Evolutionary conservation across 345 rosid genomes (phyloP).

Genomic region (Eucalyptus virginea): DNA sequence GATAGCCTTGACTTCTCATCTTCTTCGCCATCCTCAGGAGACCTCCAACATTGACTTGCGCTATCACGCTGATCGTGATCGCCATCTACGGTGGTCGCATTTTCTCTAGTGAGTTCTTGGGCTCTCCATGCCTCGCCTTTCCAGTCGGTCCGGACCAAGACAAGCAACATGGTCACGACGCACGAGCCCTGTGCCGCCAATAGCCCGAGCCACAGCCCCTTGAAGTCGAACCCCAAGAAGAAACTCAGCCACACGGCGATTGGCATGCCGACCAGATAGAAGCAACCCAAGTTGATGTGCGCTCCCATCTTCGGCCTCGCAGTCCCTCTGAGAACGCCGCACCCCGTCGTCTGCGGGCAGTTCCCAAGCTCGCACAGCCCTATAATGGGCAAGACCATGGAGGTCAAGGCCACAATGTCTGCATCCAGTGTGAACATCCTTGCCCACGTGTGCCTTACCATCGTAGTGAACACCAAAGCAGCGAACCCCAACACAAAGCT

Average conservation of each 20-base stretch:
- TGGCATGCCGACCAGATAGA: conserved; percentile 77
- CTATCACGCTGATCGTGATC: background rate
- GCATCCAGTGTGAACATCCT: conserved; percentile 52
- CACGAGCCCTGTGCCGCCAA: conserved; percentile 85
- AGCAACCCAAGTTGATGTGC: conserved; percentile 72
- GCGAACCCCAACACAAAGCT: conserved; percentile 49
- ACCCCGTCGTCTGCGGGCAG: conserved; percentile 80
- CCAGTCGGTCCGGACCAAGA: conserved; percentile 59
- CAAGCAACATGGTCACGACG: conserved; percentile 46
- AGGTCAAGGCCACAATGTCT: conserved; percentile 53
- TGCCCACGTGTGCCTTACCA: conserved; percentile 64
- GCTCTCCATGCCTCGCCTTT: conserved; percentile 48
- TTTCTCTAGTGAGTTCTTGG: conserved; percentile 12
- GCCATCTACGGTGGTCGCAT: background rate
- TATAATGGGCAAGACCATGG: conserved; percentile 61
- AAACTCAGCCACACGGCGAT: conserved; percentile 70
- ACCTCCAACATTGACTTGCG: background rate
- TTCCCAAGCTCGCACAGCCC: conserved; percentile 89
- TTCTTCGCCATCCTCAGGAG: background rate
- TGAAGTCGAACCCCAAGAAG: conserved; percentile 43
- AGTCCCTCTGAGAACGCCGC: conserved; percentile 78
- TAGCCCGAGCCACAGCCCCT: conserved; percentile 76
- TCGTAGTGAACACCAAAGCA: conserved; percentile 34
- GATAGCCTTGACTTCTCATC: background rate
- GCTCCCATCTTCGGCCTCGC: conserved; percentile 85